Percentiles rank a stretch among this genome's conserved stretches.
Evolutionary conservation across 1,284 basidiomycete species (phyloP).

Genomic region (Fomitiporia mediterranea): DNA sequence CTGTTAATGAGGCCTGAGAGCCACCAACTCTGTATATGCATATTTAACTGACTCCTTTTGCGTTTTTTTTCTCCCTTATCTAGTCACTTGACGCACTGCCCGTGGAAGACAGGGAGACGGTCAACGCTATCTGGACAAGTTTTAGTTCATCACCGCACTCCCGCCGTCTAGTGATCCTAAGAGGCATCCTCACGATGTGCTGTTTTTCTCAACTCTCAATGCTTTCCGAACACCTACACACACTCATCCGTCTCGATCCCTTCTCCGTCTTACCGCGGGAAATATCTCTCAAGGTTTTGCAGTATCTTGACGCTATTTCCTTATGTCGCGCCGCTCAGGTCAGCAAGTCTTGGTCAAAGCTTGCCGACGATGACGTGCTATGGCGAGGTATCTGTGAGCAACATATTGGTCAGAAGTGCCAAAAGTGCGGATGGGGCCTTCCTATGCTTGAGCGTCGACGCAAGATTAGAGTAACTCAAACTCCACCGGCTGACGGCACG

Average conservation of each 20-base stretch:
- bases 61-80: not conserved
- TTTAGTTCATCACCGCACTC: conserved; percentile 94
- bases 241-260: conserved; percentile 94
- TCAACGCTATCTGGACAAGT: conserved; percentile 94
- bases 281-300: conserved; percentile 84
- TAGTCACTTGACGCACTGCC: conserved; percentile 94
- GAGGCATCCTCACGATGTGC: conserved; percentile 99
- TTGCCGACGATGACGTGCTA: conserved; percentile 95
- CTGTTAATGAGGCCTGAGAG: not conserved
- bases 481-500: conserved; percentile 30
- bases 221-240: conserved; percentile 85
- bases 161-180: conserved; percentile 89
- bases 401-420: conserved; percentile 96
- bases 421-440: conserved; percentile 97
- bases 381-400: conserved; percentile 98
- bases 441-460: conserved; percentile 83
- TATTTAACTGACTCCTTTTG: conserved; percentile 8
- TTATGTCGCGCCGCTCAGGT: conserved; percentile 97
- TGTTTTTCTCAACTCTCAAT: conserved; percentile 99
- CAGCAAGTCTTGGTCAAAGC: conserved; percentile 75
- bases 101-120: conserved; percentile 80
- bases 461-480: conserved; percentile 35
- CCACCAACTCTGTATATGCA: not conserved
- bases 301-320: conserved; percentile 92
- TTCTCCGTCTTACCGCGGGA: conserved; percentile 91